Evolutionary conservation across 2,329 filamentous ascomycete genomes (phyloP).

Genomic region (Diplodia intermedia): DNA sequence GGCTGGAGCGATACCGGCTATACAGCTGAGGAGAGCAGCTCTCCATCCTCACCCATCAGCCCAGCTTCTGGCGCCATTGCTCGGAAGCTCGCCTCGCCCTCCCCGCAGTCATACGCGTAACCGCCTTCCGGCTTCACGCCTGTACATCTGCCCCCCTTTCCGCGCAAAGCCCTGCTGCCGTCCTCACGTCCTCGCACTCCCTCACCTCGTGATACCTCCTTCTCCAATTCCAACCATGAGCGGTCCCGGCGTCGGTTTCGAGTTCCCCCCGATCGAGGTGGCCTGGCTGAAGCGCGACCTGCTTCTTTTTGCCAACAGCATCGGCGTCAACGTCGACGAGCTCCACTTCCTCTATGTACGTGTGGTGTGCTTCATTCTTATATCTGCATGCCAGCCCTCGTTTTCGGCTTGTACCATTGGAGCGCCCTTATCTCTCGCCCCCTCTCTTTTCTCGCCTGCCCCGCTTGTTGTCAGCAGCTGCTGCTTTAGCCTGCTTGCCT

Average conservation of each 20-base stretch:
- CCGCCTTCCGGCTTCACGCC: background rate
- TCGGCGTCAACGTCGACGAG: slow-evolving; percentile 84
- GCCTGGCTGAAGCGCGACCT: slow-evolving; percentile 88
- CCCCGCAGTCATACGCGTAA: slow-evolving; percentile 7
- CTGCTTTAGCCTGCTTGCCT: background rate
- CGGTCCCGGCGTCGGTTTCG: slow-evolving; percentile 70
- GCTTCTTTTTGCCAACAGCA: slow-evolving; percentile 87
- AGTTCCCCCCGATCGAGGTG: slow-evolving; percentile 77
- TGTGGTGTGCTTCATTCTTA: slow-evolving; percentile 13
- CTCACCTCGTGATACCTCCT: background rate
- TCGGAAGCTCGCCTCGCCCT: background rate
- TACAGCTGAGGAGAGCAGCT: slow-evolving; percentile 1
- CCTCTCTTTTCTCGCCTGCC: background rate
- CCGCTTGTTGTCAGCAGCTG: background rate
- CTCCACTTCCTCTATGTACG: slow-evolving; percentile 89
- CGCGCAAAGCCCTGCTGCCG: background rate
- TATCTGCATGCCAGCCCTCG: background rate
- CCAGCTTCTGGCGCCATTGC: background rate
- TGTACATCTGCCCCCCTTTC: background rate
- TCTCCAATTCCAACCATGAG: slow-evolving; percentile 3
- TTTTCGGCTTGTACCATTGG: too few relatives aligned
- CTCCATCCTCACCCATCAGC: background rate
- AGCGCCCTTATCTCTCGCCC: slow-evolving; percentile 1
- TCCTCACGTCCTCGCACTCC: background rate
- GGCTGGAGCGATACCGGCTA: slow-evolving; percentile 23